Base-by-base conservation (phyloP, 441 rosid genomes). In the Populus hybrid region DNA sequence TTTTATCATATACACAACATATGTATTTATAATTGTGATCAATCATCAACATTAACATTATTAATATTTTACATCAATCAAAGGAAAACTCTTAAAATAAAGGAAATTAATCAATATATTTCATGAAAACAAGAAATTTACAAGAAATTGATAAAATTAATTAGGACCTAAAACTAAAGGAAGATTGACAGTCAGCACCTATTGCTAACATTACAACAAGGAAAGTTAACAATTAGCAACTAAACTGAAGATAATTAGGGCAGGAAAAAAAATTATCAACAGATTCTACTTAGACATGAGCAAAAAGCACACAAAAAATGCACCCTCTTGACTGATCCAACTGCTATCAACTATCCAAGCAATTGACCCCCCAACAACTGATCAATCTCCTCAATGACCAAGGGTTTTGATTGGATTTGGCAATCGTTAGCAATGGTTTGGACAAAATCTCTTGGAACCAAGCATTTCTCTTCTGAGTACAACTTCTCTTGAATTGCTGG, bases 401-500 rank as follows among this genome's bases (percentile, higher is more conserved):
- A 45, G 6, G 84, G 84, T 50, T 76, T 82, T 33, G 86, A 82
- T 82, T 81, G 79, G 33, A 88, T 45, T 23, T 82, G 72, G 14
- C 79, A 80, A 79, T 84, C 84, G 53, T 63, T 75, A 1, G 86
- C 79, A 59, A 91, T 10, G 45, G 81, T 72, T 33, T 76, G 38
- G n/a, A 89, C 83, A 77, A 89, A 53, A 68, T 84, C 85, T 64
- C 50, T 81, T 4, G 89, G 87, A 69, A 83, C 88, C 89, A 92
- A 79, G 74, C 91, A 91, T 64, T 87, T 87, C 53, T 89, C 91
- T 67, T 89, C 83, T 2, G 83, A 71, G 74, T 82, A 87, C 73
- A 94, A 78, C 83, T 88, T 90, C 82, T 91, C 93, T 77, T 92
- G 94, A 65, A 92, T 80, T 69, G 76, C 74, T 68, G 89, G 79